phyloP scores from a whole-genome alignment of 768 basidiomycete genomes.

The Lactarius quietus region DNA sequence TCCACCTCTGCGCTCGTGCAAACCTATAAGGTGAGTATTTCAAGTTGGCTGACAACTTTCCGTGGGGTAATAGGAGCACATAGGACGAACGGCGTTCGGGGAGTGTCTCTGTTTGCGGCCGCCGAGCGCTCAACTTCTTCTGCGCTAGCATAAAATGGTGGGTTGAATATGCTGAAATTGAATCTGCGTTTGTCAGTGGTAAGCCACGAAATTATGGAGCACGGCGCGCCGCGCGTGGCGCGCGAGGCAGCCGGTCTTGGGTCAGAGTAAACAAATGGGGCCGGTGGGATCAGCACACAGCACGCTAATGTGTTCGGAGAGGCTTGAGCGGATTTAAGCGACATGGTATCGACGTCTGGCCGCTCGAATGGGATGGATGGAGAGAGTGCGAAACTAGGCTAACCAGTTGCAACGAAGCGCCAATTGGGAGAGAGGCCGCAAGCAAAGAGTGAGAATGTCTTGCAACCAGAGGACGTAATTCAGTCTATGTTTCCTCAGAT shows the following conservation, averaged over 20 bases:
- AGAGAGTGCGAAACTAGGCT: neutral
- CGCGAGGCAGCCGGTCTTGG: conserved; percentile 10
- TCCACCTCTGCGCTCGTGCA: conserved; percentile 86
- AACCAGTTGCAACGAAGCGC: conserved; percentile 70
- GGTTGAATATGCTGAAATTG: conserved; percentile 92
- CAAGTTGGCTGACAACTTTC: neutral
- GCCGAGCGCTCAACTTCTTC: conserved; percentile 63
- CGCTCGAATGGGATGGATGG: neutral
- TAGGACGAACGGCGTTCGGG: conserved; percentile 63
- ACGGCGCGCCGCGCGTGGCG: neutral
- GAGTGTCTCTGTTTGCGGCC: conserved; percentile 56
- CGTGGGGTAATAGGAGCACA: neutral
- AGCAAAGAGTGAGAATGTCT: conserved; percentile 67
- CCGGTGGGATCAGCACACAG: conserved; percentile 36
- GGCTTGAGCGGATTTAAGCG: conserved; percentile 49
- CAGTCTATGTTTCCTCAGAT: conserved; percentile 42
- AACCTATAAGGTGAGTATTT: conserved; percentile 42
- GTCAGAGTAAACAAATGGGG: conserved; percentile 46
- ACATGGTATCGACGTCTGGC: conserved; percentile 68
- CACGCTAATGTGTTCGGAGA: conserved; percentile 52
- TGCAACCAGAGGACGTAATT: conserved; percentile 89
- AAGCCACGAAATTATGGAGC: neutral
- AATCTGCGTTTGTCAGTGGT: conserved; percentile 38
- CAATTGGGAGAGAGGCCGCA: conserved; percentile 52
- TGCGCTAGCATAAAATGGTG: conserved; percentile 83